Conservation (phyloP, 495 filamentous ascomycete genomes). For the Aspergillus cavernicola region DNA sequence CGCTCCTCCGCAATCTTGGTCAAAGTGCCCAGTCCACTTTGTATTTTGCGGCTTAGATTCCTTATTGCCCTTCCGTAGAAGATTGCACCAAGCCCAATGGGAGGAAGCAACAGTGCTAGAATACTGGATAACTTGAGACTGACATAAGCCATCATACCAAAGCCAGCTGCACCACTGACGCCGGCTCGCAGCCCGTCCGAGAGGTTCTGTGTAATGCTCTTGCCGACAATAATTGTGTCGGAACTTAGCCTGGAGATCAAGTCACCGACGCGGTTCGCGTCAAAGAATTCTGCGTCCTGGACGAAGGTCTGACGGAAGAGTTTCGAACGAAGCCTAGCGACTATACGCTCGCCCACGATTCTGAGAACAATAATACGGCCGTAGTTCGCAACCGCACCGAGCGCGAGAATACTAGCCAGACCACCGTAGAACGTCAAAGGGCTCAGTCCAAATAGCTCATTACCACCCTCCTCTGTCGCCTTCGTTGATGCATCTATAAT, state of each 20-base stretch:
- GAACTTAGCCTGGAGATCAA: slow-evolving; percentile 92
- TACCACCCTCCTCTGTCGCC: slow-evolving; percentile 43
- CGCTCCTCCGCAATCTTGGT: slow-evolving; percentile 97
- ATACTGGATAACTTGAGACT: slow-evolving; percentile 87
- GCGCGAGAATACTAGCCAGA: slow-evolving; percentile 62
- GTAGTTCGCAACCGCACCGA: slow-evolving; percentile 86
- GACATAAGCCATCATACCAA: slow-evolving; percentile 88
- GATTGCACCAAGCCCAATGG: slow-evolving; percentile 85
- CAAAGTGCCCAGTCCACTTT: slow-evolving; percentile 84
- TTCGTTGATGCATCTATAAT: slow-evolving; percentile 84
- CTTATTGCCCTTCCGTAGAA: slow-evolving; percentile 85
- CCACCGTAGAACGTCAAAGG: slow-evolving; percentile 74
- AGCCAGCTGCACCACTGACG: slow-evolving; percentile 84
- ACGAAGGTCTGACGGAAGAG: slow-evolving; percentile 87
- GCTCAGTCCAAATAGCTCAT: slow-evolving; percentile 66
- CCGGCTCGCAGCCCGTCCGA: slow-evolving; percentile 87
- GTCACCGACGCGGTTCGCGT: slow-evolving; percentile 94
- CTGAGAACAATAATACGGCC: slow-evolving; percentile 88
- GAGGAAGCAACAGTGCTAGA: slow-evolving; percentile 81
- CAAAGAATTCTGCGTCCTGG: slow-evolving; percentile 98
- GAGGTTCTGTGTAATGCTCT: slow-evolving; percentile 96
- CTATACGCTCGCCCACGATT: slow-evolving; percentile 94
- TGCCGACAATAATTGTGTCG: slow-evolving; percentile 95
- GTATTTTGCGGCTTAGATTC: slow-evolving; percentile 83
- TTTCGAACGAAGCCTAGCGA: slow-evolving; percentile 80